Evolutionary conservation across 2,329 filamentous ascomycete species (phyloP).

Genomic region (Pyrenochaeta sp.): DNA sequence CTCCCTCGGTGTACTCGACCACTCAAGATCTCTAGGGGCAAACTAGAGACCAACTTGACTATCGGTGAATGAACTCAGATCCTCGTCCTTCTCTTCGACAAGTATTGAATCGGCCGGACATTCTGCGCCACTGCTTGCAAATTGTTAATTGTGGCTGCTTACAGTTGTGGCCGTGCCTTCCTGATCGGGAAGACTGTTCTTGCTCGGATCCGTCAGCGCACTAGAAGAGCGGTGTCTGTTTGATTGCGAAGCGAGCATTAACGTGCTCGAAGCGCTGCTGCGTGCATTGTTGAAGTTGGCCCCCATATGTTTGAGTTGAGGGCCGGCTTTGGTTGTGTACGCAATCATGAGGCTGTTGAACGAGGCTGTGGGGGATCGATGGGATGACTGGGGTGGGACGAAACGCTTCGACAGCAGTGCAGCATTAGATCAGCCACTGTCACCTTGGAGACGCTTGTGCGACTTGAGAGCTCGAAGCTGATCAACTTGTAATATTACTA

Average conservation of each 20-base stretch:
- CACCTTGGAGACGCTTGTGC: conserved; percentile 11
- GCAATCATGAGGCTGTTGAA: conserved; percentile 9
- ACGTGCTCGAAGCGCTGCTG: background rate
- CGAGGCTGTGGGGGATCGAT: conserved; percentile 15
- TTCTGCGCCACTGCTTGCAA: conserved; percentile 1
- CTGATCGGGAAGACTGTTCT: background rate
- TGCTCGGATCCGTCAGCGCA: background rate
- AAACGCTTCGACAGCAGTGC: conserved; percentile 8
- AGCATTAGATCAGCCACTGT: conserved; percentile 13
- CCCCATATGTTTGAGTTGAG: conserved; percentile 4
- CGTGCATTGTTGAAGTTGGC: background rate
- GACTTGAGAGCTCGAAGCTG: conserved; percentile 1
- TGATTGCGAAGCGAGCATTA: background rate
- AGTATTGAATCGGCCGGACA: background rate
- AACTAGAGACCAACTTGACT: too few relatives aligned
- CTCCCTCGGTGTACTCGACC: too few relatives aligned
- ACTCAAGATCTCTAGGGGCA: too few relatives aligned
- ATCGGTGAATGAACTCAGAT: too few relatives aligned
- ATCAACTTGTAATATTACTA: conserved; percentile 5
- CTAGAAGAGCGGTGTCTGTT: conserved; percentile 20
- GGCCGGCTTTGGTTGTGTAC: background rate
- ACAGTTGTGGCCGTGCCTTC: conserved; percentile 28
- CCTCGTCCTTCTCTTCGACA: background rate
- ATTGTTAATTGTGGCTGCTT: conserved; percentile 27
- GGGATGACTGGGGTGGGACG: conserved; percentile 13